Conservation (phyloP, 129 eudicot genomes). For the Gnaphalium uliginosum region DNA sequence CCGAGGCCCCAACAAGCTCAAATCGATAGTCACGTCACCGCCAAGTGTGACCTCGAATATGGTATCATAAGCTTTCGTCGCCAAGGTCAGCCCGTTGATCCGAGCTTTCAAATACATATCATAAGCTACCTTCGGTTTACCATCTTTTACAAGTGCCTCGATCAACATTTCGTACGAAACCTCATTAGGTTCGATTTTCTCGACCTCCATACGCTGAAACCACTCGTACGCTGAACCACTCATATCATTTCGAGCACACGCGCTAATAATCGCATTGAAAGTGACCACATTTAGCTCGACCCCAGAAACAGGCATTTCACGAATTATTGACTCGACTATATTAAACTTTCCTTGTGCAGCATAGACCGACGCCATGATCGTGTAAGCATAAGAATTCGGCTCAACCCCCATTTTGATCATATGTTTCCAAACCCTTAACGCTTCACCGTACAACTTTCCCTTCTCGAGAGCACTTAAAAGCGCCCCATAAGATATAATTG, state of each 20-base stretch:
- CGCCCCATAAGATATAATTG: constrained; percentile 85
- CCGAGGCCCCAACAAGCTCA: constrained; percentile 52
- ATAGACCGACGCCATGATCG: constrained; percentile 90
- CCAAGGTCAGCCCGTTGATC: constrained; percentile 55
- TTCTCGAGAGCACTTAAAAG: constrained; percentile 86
- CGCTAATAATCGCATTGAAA: constrained; percentile 86
- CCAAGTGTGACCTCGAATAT: constrained; percentile 41
- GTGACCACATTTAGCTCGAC: constrained; percentile 67
- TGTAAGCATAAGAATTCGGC: constrained; percentile 86
- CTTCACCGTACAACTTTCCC: constrained; percentile 80
- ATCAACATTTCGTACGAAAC: constrained; percentile 78
- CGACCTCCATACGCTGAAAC: constrained; percentile 72
- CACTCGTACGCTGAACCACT: constrained; percentile 81
- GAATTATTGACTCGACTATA: constrained; percentile 55
- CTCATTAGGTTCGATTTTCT: constrained; percentile 63
- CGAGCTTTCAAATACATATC: constrained; percentile 67
- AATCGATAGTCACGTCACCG: constrained; percentile 55
- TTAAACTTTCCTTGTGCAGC: constrained; percentile 69
- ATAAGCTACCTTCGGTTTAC: constrained; percentile 82
- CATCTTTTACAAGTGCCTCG: constrained; percentile 77
- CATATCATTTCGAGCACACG: constrained; percentile 50
- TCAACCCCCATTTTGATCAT: constrained; percentile 68
- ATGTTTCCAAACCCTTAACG: constrained; percentile 77
- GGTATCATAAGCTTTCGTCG: constrained; percentile 65
- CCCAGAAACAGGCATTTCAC: constrained; percentile 61